A percentile compares a stretch with the other conserved stretches of the same genome.
phyloP scores from a whole-genome alignment of 202 grass and related monocot species.

The Panicum hallii region DNA sequence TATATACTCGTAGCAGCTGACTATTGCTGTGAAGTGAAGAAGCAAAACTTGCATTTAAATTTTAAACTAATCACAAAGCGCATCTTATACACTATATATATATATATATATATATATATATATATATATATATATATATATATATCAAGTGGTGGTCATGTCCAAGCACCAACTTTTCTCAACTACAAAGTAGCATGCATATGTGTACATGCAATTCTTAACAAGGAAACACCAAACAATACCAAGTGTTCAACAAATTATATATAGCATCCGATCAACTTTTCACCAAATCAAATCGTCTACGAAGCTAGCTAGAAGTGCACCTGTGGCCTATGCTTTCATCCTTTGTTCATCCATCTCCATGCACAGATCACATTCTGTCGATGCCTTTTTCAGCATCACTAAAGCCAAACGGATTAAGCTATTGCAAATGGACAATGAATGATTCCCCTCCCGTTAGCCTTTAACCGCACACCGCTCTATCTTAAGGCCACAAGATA shows the following conservation, averaged over 20 bases:
- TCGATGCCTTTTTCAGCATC: slow-evolving; percentile 1
- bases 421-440: slow-evolving; percentile 21
- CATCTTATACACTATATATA: neutral
- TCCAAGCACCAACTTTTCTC: neutral
- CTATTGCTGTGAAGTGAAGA: neutral
- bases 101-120: too few relatives aligned
- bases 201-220: neutral
- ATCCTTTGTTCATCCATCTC: neutral
- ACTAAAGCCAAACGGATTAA: slow-evolving; percentile 23
- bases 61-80: neutral
- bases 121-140: too few relatives aligned
- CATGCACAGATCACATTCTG: slow-evolving; percentile 19
- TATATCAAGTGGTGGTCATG: neutral
- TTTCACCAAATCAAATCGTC: neutral
- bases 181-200: neutral
- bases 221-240: neutral
- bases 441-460: slow-evolving; percentile 13
- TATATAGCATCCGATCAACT: neutral
- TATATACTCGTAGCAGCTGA: neutral
- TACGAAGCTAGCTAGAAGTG: neutral
- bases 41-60: neutral
- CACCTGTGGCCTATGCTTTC: neutral
- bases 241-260: neutral
- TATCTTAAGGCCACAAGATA: slow-evolving; percentile 36
- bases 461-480: slow-evolving; percentile 23